A percentile compares a stretch with the other conserved stretches of the same genome.
Evolutionary conservation across 345 rosid genomes (phyloP).

Genomic region (Dipteronia sinensis): DNA sequence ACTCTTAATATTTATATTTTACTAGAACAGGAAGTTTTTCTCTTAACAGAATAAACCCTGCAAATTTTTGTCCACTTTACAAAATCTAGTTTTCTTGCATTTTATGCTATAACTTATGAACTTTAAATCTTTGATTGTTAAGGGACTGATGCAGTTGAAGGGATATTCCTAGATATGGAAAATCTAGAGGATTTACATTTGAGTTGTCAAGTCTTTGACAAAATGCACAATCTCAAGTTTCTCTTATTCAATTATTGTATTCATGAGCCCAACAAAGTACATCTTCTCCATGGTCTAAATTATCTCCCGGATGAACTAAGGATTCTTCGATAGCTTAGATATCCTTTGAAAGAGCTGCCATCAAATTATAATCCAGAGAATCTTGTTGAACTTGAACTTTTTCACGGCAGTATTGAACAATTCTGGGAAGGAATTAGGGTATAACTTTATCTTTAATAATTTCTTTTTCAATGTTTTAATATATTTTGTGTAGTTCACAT

Average conservation of each 20-base stretch:
- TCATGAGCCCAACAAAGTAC: not conserved
- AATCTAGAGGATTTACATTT: not conserved
- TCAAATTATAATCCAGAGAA: constrained; percentile 7
- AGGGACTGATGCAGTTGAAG: not conserved
- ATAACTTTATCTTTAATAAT: not conserved
- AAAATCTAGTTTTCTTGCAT: no score
- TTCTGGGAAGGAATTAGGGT: constrained; percentile 17
- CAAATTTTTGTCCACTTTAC: no score
- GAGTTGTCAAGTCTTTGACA: not conserved
- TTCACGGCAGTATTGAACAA: constrained; percentile 8
- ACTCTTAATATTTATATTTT: no score
- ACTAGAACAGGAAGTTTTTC: no score
- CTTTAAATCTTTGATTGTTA: no score
- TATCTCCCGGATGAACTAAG: constrained; percentile 15
- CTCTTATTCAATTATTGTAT: not conserved
- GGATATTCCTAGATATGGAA: not conserved
- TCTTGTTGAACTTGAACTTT: constrained; percentile 10
- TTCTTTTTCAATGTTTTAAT: not conserved
- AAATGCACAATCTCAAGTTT: not conserved
- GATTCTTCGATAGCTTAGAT: constrained; percentile 16
- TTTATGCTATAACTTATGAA: not conserved
- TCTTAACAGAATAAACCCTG: no score
- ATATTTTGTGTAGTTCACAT: not conserved
- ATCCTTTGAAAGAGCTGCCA: constrained; percentile 20
- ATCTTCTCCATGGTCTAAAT: constrained; percentile 2